These are phyloP conservation scores for Blastocladiella britannica DNA, from an alignment of 192 early-diverging fungal genomes.

Conservation along the genomic window DNA sequence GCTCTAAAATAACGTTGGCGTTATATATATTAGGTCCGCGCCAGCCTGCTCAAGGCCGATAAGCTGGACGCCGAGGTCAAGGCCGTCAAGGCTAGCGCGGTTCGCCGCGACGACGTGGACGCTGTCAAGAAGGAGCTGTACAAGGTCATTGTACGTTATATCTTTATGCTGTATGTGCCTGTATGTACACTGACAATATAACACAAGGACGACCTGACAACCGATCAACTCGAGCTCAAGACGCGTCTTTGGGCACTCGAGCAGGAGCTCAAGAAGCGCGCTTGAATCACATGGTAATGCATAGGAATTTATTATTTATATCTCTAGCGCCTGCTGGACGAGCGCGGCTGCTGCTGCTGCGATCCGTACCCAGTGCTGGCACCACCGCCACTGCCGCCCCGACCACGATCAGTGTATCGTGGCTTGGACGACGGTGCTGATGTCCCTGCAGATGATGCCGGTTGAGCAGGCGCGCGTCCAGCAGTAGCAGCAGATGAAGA, in stretches of 20 bases:
- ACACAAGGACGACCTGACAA: conserved; percentile 45
- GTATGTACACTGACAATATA: background rate
- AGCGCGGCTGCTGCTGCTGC: too few species aligned
- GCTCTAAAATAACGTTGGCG: too few species aligned
- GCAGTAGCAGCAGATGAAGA: too few species aligned
- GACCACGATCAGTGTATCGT: too few species aligned
- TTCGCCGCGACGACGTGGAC: conserved; percentile 10
- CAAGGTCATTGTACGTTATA: conserved; percentile 13
- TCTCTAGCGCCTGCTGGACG: too few species aligned
- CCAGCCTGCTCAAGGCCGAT: conserved; percentile 21
- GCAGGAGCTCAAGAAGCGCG: background rate
- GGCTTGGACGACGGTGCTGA: too few species aligned
- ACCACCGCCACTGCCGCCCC: too few species aligned
- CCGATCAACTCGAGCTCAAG: conserved; percentile 67
- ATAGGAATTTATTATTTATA: too few species aligned
- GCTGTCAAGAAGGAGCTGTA: conserved; percentile 13
- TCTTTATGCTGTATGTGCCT: background rate
- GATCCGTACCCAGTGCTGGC: too few species aligned
- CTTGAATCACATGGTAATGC: too few species aligned
- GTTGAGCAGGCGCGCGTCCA: too few species aligned
- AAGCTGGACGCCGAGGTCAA: conserved; percentile 47
- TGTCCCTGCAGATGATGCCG: too few species aligned
- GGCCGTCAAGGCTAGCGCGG: conserved; percentile 24
- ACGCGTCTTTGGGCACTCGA: conserved; percentile 58
- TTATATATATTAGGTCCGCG: background rate